phyloP scores from a whole-genome alignment of 768 basidiomycete species.

The Termitomyces titanicus region DNA sequence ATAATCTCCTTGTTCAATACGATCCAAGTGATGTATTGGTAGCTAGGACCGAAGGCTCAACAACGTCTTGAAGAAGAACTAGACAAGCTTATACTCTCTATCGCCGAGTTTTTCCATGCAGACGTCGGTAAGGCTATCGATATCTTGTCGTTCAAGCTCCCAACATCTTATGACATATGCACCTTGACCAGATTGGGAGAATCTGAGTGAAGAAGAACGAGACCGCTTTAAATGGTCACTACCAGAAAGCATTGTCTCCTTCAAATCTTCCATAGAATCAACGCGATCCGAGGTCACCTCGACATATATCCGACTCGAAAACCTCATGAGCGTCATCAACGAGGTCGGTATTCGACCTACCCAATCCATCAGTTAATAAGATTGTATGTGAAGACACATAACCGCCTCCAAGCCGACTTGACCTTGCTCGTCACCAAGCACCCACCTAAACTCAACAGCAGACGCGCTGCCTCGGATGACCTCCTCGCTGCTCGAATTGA shows the following conservation, averaged over 20 bases:
- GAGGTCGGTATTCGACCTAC: slow-evolving; percentile 5
- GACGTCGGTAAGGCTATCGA: slow-evolving; percentile 12
- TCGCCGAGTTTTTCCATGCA: slow-evolving; percentile 20
- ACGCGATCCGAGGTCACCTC: slow-evolving; percentile 3
- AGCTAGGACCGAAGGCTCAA: slow-evolving; percentile 9
- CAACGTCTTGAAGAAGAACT: slow-evolving; percentile 18
- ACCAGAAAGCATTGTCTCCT: slow-evolving; percentile 4
- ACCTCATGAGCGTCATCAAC: slow-evolving; percentile 1
- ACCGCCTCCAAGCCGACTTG: slow-evolving; percentile 27
- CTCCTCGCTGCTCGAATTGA: slow-evolving; percentile 44
- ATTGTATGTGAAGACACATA: slow-evolving; percentile 24
- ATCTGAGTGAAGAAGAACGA: slow-evolving; percentile 8
- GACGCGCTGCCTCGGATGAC: slow-evolving; percentile 33
- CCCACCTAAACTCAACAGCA: slow-evolving; percentile 22
- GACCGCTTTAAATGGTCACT: slow-evolving; percentile 1
- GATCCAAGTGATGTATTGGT: neutral
- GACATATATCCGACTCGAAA: slow-evolving; percentile 6
- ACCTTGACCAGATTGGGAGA: slow-evolving; percentile 3
- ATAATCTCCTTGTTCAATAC: neutral
- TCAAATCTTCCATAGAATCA: slow-evolving; percentile 2
- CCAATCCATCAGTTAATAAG: neutral
- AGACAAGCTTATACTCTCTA: slow-evolving; percentile 14
- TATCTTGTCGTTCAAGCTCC: neutral
- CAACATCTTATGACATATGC: neutral
- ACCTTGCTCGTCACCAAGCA: slow-evolving; percentile 22